These are phyloP conservation scores for Candida gorgasii DNA, from an alignment of 805 yeast genomes.

Conservation along the genomic window DNA sequence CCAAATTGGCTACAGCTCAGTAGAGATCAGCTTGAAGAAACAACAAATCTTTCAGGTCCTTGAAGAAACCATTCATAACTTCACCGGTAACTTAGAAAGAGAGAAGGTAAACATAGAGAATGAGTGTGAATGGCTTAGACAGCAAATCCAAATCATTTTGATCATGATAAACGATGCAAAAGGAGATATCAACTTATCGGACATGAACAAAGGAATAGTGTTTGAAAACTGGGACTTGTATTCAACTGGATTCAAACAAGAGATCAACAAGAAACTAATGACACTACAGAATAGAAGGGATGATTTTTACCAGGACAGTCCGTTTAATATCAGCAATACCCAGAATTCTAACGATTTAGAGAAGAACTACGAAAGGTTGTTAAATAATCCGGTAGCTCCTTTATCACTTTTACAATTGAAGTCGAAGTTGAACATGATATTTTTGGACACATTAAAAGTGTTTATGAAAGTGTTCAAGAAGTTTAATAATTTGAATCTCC, in stretches of 20 bases:
- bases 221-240: constrained; percentile 27
- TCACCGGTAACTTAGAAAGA: constrained; percentile 29
- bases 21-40: constrained; percentile 51
- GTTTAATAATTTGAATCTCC: constrained; percentile 27
- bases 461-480: constrained; percentile 33
- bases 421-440: constrained; percentile 33
- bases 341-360: constrained; percentile 18
- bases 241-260: constrained; percentile 28
- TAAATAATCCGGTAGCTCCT: constrained; percentile 24
- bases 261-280: constrained; percentile 10
- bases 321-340: constrained; percentile 28
- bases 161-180: constrained; percentile 39
- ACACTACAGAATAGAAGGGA: constrained; percentile 17
- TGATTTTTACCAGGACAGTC: constrained; percentile 27
- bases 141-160: constrained; percentile 40
- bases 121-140: constrained; percentile 48
- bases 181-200: constrained; percentile 27
- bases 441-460: constrained; percentile 34
- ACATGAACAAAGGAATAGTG: constrained; percentile 32
- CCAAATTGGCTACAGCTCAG: constrained; percentile 56
- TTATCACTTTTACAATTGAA: constrained; percentile 33
- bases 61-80: constrained; percentile 49
- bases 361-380: constrained; percentile 26
- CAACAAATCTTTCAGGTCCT: constrained; percentile 49
- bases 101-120: constrained; percentile 40